Conservation (phyloP, 257 asterid species). For the Rhazya stricta region DNA sequence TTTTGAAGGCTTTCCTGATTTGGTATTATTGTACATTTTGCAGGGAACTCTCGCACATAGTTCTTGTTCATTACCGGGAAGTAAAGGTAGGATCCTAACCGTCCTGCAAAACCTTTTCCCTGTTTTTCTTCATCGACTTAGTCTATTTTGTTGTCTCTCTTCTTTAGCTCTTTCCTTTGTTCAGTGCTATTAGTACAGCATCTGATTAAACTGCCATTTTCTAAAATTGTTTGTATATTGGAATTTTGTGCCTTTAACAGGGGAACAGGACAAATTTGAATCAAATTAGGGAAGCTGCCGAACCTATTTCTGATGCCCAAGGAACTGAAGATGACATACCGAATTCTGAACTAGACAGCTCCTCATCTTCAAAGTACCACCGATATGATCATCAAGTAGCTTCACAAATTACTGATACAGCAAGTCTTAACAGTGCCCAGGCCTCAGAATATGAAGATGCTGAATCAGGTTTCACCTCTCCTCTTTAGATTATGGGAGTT, state of each 20-base stretch:
- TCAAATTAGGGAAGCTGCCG: constrained; percentile 48
- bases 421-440: constrained; percentile 59
- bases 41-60: constrained; percentile 90
- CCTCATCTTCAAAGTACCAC: constrained; percentile 50
- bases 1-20: constrained; percentile 22
- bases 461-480: constrained; percentile 62
- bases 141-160: neutral
- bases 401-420: constrained; percentile 64
- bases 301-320: constrained; percentile 37
- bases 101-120: constrained; percentile 17
- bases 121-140: constrained; percentile 10
- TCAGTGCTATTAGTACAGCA: neutral
- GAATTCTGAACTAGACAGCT: constrained; percentile 49
- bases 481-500: neutral
- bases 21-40: constrained; percentile 26
- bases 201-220: neutral
- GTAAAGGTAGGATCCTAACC: constrained; percentile 57
- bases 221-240: neutral
- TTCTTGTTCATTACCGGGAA: constrained; percentile 94
- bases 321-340: constrained; percentile 39
- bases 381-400: constrained; percentile 55
- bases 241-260: constrained; percentile 37
- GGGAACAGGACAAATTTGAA: constrained; percentile 62
- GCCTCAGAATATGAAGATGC: constrained; percentile 88
- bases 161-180: neutral